Base-by-base conservation (phyloP, 106 monocot genomes). In the Allium cepa region DNA sequence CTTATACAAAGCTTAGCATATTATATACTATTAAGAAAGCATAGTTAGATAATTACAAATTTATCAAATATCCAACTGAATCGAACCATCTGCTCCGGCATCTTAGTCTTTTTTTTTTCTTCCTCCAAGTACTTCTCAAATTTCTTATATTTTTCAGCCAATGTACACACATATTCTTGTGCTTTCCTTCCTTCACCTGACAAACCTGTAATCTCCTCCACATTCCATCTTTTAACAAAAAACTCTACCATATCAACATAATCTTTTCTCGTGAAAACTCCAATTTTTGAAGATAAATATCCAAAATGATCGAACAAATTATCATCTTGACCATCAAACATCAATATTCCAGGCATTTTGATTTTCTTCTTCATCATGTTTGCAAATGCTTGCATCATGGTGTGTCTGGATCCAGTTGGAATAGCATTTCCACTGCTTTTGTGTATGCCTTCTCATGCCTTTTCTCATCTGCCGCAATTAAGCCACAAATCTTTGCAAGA, bases 21-120 rank as follows among this genome's bases (percentile, higher is more conserved):
- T 36, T 2, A 36, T 36, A 2, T 36, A 5, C 5, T 5, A 36
- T 36, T 36, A 36, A 36, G 36, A 36, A 36, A 36, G 36, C 36
- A 36, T 36, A 5, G 36, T 36, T 67, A 67, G 22, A 67, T 10
- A 50, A 49, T 10, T 15, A 67, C 49, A 11, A 17, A 9, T 59
- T 53, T 62, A 50, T 62, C 10, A 17, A 51, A 62, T 9, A 72
- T 72, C 72, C 72, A 72, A 36, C 61, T 72, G 22, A 72, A 72
- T 8, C 46, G 2, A 7, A 49, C 4, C 11, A 14, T 45, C 22
- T 56, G 14, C 49, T 26, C 15, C 12, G 10, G 11, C 66, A 50
- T 26, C 60, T 56, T 56, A n/a, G 9, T 60, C 46, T 18, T 52
- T 14, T 52, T 22, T 28, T 8, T 55, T 55, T 16, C 56, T 1